A percentile compares a stretch with the other conserved stretches of the same genome.
Evolutionary conservation across 495 filamentous ascomycete genomes (phyloP).

Genomic region (Neurospora sp.): DNA sequence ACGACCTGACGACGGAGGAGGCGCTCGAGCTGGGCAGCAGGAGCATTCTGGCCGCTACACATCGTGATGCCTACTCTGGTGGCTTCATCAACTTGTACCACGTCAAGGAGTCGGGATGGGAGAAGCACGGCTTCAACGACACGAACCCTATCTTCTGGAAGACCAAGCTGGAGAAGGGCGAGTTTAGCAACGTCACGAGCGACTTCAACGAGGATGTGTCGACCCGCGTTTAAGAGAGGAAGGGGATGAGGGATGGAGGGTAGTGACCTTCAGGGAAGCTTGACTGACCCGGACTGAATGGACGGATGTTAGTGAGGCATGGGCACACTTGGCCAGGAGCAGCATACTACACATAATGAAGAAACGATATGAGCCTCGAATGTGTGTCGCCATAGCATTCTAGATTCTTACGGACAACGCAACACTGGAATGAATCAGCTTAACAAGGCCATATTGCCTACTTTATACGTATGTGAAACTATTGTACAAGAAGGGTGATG

Average conservation of each 20-base stretch:
- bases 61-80: conserved; percentile 95
- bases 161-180: conserved; percentile 94
- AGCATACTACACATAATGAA: neutral
- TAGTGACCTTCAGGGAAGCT: too few species aligned
- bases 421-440: neutral
- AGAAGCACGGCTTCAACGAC: conserved; percentile 93
- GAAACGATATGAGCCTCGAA: neutral
- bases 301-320: neutral
- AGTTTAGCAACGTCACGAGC: conserved; percentile 94
- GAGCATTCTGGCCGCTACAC: conserved; percentile 93
- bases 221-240: neutral
- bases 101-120: conserved; percentile 97
- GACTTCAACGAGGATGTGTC: conserved; percentile 43
- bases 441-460: neutral
- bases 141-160: conserved; percentile 98
- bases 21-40: conserved; percentile 83
- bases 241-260: neutral
- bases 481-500: conserved; percentile 16
- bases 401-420: neutral
- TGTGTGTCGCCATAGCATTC: neutral
- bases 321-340: neutral
- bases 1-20: conserved; percentile 75
- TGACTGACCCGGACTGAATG: neutral
- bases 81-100: conserved; percentile 98
- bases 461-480: conserved; percentile 6